Evolutionary conservation across 1,139 yeast species (phyloP), one percentile per base, ranked within the genome.

Genomic region (Debaryomyces robertsiae): DNA sequence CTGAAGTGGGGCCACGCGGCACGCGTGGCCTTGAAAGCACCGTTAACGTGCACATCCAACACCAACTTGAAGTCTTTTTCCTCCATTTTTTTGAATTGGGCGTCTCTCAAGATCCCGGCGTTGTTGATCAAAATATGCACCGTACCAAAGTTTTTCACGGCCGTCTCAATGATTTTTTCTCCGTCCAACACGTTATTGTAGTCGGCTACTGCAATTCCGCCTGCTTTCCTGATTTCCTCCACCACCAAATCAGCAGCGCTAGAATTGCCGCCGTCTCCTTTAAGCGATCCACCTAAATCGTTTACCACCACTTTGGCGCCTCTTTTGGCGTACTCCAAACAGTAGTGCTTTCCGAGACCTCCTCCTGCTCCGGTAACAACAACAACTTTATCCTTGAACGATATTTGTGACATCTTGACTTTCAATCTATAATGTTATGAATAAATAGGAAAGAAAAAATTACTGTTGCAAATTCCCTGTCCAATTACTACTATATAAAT

Each of bases 321-420:
- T 56, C 96, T 75, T 48, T 81, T 73, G 40, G 96, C 98, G 65
- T 77, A 91, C 54, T 84, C 91, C 30, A 88, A 69, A 16, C 97
- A 95, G 65, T 93, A 93, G 40, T 82, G 82, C 59, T 77, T 85
- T 30, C 98, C 98, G 39, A 93, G 78, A 30, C 98, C 98, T 54
- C 97, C 98, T 50, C 98, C 98, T 39, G 97, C 95, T 35, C 98
- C 98, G 44, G 98, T 93, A 62, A 93, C 82, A 48, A 90, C 79
- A 27, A 89, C 97, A 38, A 90, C 97, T 61, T 85, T 82, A 57
- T 82, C 89, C 55, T 86, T 84, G 57, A 82, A 88, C 14, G 72
- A 64, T 52, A 70, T 57, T 56, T 63, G 56, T 35, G 70, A 62
- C 74, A 67, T 67, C 14, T 15, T 24, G 16, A 15, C 25, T 24